A percentile compares a stretch with the other conserved stretches of the same genome.
Evolutionary conservation across 1,284 basidiomycete species (phyloP).

Genomic region (Moesziomyces sp.): DNA sequence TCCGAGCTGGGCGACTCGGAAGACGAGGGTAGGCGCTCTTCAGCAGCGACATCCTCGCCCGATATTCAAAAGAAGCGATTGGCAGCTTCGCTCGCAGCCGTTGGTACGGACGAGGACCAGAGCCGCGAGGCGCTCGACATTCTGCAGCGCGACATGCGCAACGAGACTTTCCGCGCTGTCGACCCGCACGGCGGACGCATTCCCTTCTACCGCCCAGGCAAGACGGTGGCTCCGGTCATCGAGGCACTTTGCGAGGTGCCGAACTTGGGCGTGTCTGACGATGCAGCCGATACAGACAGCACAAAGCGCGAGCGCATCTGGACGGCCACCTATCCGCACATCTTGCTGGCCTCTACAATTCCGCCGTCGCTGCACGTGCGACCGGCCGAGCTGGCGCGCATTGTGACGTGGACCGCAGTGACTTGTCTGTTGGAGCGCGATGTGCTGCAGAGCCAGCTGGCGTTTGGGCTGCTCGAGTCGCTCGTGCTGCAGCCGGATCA

Average conservation of each 20-base stretch:
- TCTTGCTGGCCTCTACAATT: constrained; percentile 21
- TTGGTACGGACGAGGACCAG: constrained; percentile 17
- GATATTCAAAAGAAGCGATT: constrained; percentile 1
- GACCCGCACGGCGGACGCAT: constrained; percentile 7
- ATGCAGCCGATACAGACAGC: background rate
- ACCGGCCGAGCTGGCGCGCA: constrained; percentile 11
- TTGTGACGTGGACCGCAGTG: constrained; percentile 32
- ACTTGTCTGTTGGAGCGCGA: constrained; percentile 19
- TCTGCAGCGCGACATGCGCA: constrained; percentile 18
- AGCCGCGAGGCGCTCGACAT: constrained; percentile 23
- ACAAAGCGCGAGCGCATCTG: constrained; percentile 6
- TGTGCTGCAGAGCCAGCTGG: constrained; percentile 7
- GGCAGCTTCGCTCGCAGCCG: constrained; percentile 16
- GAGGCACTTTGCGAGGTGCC: constrained; percentile 15
- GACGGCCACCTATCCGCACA: constrained; percentile 5
- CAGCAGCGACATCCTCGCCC: background rate
- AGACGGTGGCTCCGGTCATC: constrained; percentile 11
- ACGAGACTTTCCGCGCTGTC: background rate
- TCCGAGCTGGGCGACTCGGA: constrained; percentile 27
- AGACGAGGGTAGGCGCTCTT: background rate
- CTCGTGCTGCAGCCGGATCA: constrained; percentile 5
- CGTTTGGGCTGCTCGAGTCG: constrained; percentile 10
- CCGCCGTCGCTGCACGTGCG: constrained; percentile 20
- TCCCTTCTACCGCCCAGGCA: constrained; percentile 16
- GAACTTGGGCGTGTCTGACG: background rate